These are phyloP conservation scores for Pyrenophora graminea DNA, from an alignment of 2,329 filamentous ascomycete genomes.

Conservation along the genomic window DNA sequence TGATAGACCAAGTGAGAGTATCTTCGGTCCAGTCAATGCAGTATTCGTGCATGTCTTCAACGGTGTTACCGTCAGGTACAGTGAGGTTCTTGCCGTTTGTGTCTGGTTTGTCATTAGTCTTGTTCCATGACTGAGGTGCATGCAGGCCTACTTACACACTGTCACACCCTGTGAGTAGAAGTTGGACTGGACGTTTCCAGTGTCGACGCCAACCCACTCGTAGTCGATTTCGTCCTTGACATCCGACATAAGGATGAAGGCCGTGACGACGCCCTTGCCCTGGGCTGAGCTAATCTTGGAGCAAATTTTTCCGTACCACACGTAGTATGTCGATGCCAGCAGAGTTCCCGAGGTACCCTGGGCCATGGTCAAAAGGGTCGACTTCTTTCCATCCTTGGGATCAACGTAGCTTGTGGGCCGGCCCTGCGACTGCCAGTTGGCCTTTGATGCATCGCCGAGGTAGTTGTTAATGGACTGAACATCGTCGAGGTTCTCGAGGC, in stretches of 20 bases:
- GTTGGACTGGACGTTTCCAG: conserved; percentile 83
- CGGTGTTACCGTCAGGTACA: conserved; percentile 64
- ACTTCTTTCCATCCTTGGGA: conserved; percentile 34
- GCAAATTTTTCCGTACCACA: conserved; percentile 96
- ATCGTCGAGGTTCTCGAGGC: conserved; percentile 72
- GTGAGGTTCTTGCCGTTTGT: conserved; percentile 74
- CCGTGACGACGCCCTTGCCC: conserved; percentile 89
- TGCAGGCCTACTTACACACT: conserved; percentile 67
- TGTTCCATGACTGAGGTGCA: neutral
- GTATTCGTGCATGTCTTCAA: conserved; percentile 80
- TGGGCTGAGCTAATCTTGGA: conserved; percentile 83
- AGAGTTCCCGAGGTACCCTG: conserved; percentile 84
- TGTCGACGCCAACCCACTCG: conserved; percentile 85
- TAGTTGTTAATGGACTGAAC: conserved; percentile 77
- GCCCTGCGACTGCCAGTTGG: conserved; percentile 90
- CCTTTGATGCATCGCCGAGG: conserved; percentile 76
- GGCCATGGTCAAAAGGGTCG: conserved; percentile 84
- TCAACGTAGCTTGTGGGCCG: conserved; percentile 69
- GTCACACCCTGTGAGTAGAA: conserved; percentile 96
- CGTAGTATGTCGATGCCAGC: conserved; percentile 79
- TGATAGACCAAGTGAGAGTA: conserved; percentile 80
- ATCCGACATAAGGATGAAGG: conserved; percentile 93
- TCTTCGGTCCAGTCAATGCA: conserved; percentile 93
- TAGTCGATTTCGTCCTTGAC: conserved; percentile 99
- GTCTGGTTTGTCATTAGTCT: conserved; percentile 57